These are phyloP conservation scores for Agarophyton chilense DNA, from an alignment of 23 red algal species.

Conservation along the genomic window DNA sequence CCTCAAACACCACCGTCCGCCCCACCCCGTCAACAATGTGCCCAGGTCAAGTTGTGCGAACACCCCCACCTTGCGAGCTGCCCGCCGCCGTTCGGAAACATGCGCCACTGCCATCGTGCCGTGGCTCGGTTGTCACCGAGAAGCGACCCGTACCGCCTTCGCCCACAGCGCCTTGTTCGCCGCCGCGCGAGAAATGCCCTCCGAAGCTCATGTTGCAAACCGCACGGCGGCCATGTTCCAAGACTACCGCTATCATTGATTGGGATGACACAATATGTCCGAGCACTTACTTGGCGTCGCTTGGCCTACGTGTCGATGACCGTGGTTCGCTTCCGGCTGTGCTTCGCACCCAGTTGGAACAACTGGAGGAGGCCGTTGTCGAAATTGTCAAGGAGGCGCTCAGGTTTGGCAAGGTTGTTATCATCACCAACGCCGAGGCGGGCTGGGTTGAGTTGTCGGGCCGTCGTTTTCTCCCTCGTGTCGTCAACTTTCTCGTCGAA, in stretches of 20 bases:
- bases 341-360: conserved; percentile 32
- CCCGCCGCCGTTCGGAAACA: not conserved
- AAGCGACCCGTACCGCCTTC: not conserved
- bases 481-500: conserved; percentile 54
- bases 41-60: conserved; percentile 21
- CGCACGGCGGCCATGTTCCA: not conserved
- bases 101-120: not conserved
- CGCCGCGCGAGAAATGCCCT: too few relatives aligned
- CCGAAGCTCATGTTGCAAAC: too few relatives aligned
- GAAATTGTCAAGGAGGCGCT: conserved; percentile 79
- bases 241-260: conserved; percentile 67
- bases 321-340: not conserved
- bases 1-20: too few relatives aligned
- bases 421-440: conserved; percentile 97
- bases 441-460: conserved; percentile 95
- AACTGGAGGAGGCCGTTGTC: conserved; percentile 54
- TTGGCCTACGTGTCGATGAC: conserved; percentile 58
- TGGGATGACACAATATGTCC: conserved; percentile 77
- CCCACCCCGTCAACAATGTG: not conserved
- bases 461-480: conserved; percentile 83
- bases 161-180: not conserved
- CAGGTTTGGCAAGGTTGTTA: conserved; percentile 79
- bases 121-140: not conserved
- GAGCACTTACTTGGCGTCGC: conserved; percentile 45
- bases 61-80: not conserved